Evolutionary conservation across 768 basidiomycete genomes (phyloP), one percentile per base, ranked within the genome.

Genomic region (Kondoa malvinella): DNA sequence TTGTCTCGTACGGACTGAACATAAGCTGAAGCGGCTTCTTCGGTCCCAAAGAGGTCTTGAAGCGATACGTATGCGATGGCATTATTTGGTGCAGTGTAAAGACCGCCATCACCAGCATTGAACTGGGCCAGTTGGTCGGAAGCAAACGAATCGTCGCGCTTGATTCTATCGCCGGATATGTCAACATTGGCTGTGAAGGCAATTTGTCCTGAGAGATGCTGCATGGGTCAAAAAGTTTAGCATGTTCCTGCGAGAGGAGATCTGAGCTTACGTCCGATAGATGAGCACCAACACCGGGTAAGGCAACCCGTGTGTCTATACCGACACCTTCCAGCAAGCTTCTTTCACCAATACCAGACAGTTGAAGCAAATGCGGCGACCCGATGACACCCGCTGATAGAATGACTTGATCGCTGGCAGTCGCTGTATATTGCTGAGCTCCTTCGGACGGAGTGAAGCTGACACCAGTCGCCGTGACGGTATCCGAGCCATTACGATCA

Each of bases 1-100:
- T 80, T 2, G 79, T 84, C 82, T 15, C 83, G 79, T 72, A 81
- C 80, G 78, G 83, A 83, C 2, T 84, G 84, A 60, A 77, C 79
- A 29, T 81, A 71, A 66, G 85, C 82, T 27, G 79, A 77, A 1
- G 77, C 63, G 67, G 81, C 79, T 1, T 76, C 75, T 68, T 80
- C 80, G 0, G 81, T 80, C 1, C 82, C 80, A n/a, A 82, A 78
- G 2, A 78, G 76, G 1, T 76, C 68, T 27, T 75, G 74, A 34
- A 74, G 77, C 68, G 71, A 67, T 64, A 81, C 70, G 65, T 77
- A 75, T 57, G 68, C 73, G 62, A 74, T 68, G 59, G 81, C 75
- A 32, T 76, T n/a, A n/a, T n/a, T n/a, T n/a, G n/a, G n/a, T 69
- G n/a, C 26, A 29, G 21, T 12, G n/a, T n/a, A 56, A 15, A 57